Conservation (phyloP, 345 rosid species). For the Eucalyptus cloeziana region DNA sequence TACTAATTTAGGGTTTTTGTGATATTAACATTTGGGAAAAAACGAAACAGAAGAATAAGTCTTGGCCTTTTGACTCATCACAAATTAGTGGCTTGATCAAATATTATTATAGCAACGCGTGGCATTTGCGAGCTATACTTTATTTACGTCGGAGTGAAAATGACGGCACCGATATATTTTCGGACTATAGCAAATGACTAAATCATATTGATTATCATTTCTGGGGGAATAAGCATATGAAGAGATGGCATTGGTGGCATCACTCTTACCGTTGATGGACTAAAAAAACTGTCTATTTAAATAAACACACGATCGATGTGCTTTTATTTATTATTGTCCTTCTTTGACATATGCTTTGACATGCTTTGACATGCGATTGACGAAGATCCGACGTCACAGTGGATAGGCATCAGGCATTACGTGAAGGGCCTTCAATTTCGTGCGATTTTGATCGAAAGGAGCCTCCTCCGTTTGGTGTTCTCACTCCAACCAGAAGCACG, state of each 20-base stretch:
- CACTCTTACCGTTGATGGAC: neutral
- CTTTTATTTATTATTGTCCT: neutral
- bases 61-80: neutral
- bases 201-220: neutral
- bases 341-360: neutral
- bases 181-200: neutral
- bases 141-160: accelerated
- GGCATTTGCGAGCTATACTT: neutral
- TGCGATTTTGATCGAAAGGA: neutral
- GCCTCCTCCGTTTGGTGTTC: neutral
- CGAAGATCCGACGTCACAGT: neutral
- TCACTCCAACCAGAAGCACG: neutral
- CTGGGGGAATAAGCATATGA: neutral
- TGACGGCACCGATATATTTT: too few relatives aligned
- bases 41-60: neutral
- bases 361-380: neutral
- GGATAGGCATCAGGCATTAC: neutral
- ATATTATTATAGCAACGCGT: neutral
- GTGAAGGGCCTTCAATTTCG: neutral
- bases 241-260: neutral
- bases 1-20: accelerated
- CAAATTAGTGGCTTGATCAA: neutral
- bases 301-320: neutral
- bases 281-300: neutral
- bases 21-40: neutral